phyloP scores from a whole-genome alignment of 108 stramenopile species.

The Pinguiococcus pyrenoidosus region DNA sequence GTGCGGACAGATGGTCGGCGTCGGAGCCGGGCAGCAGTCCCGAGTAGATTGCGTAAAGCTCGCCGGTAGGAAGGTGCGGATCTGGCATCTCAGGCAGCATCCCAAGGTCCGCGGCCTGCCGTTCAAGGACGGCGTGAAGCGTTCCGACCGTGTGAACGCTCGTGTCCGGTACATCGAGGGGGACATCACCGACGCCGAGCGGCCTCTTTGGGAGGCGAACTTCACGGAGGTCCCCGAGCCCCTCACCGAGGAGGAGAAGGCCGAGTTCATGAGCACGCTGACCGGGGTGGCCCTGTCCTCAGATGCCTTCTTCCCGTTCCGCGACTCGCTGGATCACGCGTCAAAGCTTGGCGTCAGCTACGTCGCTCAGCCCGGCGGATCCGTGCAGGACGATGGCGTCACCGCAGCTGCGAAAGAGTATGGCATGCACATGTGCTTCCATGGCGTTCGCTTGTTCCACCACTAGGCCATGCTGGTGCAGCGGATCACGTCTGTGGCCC shows the following conservation, averaged over 20 bases:
- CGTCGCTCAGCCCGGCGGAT: constrained; percentile 93
- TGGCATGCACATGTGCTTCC: constrained; percentile 94
- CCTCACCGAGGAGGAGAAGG: constrained; percentile 76
- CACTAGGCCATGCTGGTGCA: constrained; percentile 71
- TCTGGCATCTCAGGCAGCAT: constrained; percentile 93
- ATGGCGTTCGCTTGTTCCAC: constrained; percentile 88
- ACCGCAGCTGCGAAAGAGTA: constrained; percentile 84
- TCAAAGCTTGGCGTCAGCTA: constrained; percentile 77
- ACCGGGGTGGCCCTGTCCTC: constrained; percentile 69
- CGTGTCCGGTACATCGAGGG: constrained; percentile 93
- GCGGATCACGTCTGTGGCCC: too few species aligned
- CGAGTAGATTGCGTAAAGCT: constrained; percentile 98
- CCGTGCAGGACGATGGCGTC: constrained; percentile 74
- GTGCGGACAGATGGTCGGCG: constrained; percentile 97
- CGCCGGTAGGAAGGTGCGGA: constrained; percentile 76
- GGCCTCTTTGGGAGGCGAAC: constrained; percentile 63
- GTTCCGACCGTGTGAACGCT: constrained; percentile 95
- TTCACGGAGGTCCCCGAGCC: constrained; percentile 70
- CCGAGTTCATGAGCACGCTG: constrained; percentile 59
- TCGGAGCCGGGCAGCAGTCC: constrained; percentile 98
- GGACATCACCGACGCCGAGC: constrained; percentile 83
- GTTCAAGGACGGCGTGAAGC: constrained; percentile 83
- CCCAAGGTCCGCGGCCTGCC: constrained; percentile 82
- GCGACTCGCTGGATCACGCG: constrained; percentile 95
- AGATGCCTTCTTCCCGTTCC: constrained; percentile 98